Conservation (phyloP, 257 asterid genomes). For the Agastache rugosa region DNA sequence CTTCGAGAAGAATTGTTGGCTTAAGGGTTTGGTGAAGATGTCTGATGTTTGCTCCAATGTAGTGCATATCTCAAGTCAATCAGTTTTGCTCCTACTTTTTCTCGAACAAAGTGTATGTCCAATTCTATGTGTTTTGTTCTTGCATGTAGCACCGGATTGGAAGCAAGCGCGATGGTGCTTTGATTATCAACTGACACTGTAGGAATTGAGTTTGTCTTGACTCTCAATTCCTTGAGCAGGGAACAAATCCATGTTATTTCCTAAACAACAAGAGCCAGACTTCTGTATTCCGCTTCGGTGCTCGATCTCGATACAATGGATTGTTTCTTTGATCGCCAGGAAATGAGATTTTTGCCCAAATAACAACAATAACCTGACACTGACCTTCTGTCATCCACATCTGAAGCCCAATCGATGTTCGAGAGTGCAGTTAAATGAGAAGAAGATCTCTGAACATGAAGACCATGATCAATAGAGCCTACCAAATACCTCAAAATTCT, state of each 20-base stretch:
- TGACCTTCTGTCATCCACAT: too few species aligned
- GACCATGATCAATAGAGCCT: not conserved
- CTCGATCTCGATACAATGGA: not conserved
- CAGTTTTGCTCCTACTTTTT: too few species aligned
- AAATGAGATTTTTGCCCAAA: not conserved
- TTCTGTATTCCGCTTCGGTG: not conserved
- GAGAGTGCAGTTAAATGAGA: too few species aligned
- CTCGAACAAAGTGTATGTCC: not conserved
- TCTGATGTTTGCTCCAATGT: not conserved
- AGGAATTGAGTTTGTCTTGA: accelerated
- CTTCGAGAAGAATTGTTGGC: not conserved
- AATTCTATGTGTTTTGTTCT: not conserved
- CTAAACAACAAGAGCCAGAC: not conserved
- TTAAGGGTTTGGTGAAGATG: not conserved
- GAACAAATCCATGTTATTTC: not conserved
- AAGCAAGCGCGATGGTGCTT: not conserved
- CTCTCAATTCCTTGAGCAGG: not conserved
- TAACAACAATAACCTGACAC: too few species aligned
- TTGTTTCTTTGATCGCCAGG: not conserved
- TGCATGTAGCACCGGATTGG: not conserved
- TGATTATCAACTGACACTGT: not conserved
- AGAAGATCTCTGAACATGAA: not conserved
- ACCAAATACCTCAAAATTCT: not conserved
- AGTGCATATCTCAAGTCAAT: not conserved
- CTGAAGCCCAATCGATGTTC: not conserved